phyloP scores from a whole-genome alignment of 768 basidiomycete genomes.

The Auriscalpium orientale region DNA sequence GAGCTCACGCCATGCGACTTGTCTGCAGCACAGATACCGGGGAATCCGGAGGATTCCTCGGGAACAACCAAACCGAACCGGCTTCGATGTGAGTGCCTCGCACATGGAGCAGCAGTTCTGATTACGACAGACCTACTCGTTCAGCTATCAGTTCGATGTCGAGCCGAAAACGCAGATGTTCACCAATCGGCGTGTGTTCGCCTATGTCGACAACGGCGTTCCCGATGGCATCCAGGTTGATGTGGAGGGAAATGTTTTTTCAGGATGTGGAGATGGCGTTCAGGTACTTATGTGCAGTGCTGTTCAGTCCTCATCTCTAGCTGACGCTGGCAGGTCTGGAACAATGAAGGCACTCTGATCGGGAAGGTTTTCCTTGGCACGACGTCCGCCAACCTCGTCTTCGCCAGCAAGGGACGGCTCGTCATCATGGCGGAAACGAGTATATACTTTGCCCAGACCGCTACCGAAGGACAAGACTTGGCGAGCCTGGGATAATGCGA shows the following conservation, averaged over 20 bases:
- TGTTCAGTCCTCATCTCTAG: neutral
- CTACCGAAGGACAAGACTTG: conserved; percentile 24
- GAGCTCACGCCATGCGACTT: conserved; percentile 11
- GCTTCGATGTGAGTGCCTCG: conserved; percentile 51
- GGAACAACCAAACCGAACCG: conserved; percentile 49
- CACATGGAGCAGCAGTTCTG: neutral
- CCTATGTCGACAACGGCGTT: conserved; percentile 56
- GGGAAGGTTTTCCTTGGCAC: conserved; percentile 55
- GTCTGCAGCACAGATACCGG: conserved; percentile 45
- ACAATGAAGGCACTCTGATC: conserved; percentile 44
- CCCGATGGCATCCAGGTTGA: conserved; percentile 67
- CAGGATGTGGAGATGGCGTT: conserved; percentile 62
- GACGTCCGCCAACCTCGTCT: conserved; percentile 31
- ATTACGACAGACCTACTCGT: no score
- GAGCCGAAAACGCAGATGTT: conserved; percentile 46
- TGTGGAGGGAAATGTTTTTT: conserved; percentile 54
- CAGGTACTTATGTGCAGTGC: conserved; percentile 35
- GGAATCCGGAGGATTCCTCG: conserved; percentile 35
- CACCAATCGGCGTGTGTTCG: conserved; percentile 56
- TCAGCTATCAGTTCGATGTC: conserved; percentile 64
- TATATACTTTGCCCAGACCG: conserved; percentile 32
- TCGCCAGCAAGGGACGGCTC: conserved; percentile 32
- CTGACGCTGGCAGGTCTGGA: conserved; percentile 38
- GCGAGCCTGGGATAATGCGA: neutral
- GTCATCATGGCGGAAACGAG: conserved; percentile 33